Evolutionary conservation across 805 yeast species (phyloP).

Genomic region (Teunomyces tritomae): DNA sequence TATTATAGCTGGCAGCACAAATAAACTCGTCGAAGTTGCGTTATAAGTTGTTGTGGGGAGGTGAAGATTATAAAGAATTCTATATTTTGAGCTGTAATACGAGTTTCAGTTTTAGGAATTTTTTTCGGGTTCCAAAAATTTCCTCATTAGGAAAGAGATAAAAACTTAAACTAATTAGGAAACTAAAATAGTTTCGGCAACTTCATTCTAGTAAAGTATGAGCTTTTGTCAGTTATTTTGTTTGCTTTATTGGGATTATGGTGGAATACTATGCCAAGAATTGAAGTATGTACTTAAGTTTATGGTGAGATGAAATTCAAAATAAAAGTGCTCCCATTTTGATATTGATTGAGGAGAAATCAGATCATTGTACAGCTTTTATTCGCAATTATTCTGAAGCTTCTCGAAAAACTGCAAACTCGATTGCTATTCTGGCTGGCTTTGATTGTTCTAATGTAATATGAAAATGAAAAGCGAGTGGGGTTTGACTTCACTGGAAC

Average conservation of each 20-base stretch:
- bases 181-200: not conserved
- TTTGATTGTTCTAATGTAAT: too few relatives aligned
- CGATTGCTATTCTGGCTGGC: too few relatives aligned
- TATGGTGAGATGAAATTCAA: not conserved
- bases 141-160: not conserved
- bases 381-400: too few relatives aligned
- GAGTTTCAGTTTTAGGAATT: conserved; percentile 3
- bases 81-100: not conserved
- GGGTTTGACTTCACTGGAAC: too few relatives aligned
- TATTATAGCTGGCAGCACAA: not conserved
- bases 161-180: not conserved
- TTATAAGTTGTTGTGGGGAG: not conserved
- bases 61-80: not conserved
- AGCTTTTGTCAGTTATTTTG: not conserved
- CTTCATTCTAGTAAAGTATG: not conserved
- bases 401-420: too few relatives aligned
- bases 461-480: too few relatives aligned
- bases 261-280: not conserved
- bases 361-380: not conserved
- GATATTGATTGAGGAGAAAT: not conserved
- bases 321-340: not conserved
- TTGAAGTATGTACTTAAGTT: not conserved
- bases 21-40: not conserved
- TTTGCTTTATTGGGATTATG: not conserved
- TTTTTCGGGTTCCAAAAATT: not conserved